These are phyloP conservation scores for Kalaharituber pfeilii DNA, from an alignment of 2,329 filamentous ascomycete genomes.

Conservation along the genomic window DNA sequence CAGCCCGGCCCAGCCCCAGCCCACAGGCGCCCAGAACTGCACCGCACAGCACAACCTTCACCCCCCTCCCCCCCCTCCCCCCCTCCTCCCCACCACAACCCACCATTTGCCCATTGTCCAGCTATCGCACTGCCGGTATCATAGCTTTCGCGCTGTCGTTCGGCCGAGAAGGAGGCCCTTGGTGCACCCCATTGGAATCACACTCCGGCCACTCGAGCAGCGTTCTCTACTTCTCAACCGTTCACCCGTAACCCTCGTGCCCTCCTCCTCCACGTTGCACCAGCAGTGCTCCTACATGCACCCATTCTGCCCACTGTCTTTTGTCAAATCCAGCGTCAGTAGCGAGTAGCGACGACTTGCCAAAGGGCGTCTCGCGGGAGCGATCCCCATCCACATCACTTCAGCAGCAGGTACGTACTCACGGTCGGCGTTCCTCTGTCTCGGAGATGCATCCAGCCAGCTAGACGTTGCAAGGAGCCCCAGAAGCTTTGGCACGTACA, in stretches of 20 bases:
- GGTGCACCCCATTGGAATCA: too few species aligned
- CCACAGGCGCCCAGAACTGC: too few species aligned
- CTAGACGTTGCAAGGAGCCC: background rate
- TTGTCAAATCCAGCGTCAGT: background rate
- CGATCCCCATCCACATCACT: background rate
- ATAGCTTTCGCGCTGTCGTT: too few species aligned
- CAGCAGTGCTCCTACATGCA: background rate
- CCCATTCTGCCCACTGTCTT: background rate
- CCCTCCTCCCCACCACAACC: too few species aligned
- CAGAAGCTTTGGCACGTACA: background rate
- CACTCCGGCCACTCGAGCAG: background rate
- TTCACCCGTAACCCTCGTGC: background rate
- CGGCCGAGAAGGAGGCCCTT: too few species aligned
- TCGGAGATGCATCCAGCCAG: too few species aligned
- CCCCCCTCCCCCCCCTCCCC: too few species aligned
- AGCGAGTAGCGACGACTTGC: background rate
- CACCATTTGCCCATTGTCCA: too few species aligned
- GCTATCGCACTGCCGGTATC: too few species aligned
- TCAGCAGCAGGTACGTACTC: background rate
- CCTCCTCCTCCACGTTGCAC: background rate
- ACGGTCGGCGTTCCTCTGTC: background rate
- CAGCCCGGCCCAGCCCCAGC: too few species aligned
- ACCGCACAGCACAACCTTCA: too few species aligned
- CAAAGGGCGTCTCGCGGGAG: background rate
- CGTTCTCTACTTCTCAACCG: background rate